A percentile compares a stretch with the other conserved stretches of the same genome.
Evolutionary conservation across 306 rosid species (phyloP).

Genomic region (Prunus mira): DNA sequence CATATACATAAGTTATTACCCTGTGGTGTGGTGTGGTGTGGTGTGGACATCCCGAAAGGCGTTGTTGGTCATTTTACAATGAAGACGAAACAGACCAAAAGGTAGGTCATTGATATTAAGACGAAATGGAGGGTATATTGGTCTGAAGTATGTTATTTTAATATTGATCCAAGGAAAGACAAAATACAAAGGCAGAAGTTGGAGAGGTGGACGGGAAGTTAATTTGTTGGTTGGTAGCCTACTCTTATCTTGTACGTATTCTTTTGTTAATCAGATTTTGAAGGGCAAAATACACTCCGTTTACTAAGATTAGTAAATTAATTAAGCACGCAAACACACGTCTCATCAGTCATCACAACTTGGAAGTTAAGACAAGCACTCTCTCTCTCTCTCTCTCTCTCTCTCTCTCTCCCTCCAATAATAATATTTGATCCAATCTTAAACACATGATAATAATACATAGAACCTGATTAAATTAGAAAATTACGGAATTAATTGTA

Average conservation of each 20-base stretch:
- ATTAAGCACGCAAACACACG: background rate
- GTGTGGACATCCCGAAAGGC: background rate
- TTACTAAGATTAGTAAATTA: background rate
- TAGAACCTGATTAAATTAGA: no score
- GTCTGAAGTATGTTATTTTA: background rate
- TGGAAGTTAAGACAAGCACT: background rate
- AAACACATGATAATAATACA: no score
- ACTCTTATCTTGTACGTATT: slow-evolving; percentile 44
- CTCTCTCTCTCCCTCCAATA: background rate
- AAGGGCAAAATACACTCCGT: slow-evolving; percentile 12
- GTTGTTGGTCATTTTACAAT: background rate
- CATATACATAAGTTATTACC: background rate
- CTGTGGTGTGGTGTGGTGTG: background rate
- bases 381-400: background rate
- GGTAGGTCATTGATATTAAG: background rate
- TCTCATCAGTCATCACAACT: background rate
- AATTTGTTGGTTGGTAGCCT: slow-evolving; percentile 64
- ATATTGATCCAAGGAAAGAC: no score
- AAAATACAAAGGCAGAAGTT: slow-evolving; percentile 11
- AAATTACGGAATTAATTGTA: no score
- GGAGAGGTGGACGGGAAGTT: slow-evolving; percentile 52
- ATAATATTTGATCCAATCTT: background rate
- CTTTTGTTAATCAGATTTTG: slow-evolving; percentile 5
- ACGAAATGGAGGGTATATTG: background rate
- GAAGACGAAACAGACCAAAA: background rate